A percentile compares a stretch with the other conserved stretches of the same genome.
phyloP scores from a whole-genome alignment of 2,329 filamentous ascomycete genomes.

The Alternaria metachromatica region DNA sequence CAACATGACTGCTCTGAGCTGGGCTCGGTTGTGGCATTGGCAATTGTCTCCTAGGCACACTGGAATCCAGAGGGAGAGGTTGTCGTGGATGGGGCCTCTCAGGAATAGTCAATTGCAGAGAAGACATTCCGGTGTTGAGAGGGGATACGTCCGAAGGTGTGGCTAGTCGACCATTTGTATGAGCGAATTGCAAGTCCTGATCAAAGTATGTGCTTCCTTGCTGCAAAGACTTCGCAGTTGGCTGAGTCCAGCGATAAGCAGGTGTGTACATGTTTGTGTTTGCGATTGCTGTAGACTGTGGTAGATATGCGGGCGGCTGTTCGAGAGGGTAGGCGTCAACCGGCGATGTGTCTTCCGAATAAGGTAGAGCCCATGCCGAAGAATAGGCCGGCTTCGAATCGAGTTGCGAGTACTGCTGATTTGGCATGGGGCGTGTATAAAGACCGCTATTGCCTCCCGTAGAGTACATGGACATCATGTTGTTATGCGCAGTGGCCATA shows the following conservation, averaged over 20 bases:
- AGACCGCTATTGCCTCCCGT: constrained; percentile 3
- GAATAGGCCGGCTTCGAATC: constrained; percentile 30
- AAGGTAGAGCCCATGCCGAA: constrained; percentile 33
- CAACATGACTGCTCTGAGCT: constrained; percentile 28
- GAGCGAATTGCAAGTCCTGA: constrained; percentile 31
- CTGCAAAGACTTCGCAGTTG: constrained; percentile 15
- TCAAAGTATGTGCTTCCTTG: constrained; percentile 27
- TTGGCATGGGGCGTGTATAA: constrained; percentile 21
- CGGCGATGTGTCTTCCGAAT: constrained; percentile 37
- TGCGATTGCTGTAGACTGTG: constrained; percentile 18
- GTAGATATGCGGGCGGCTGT: constrained; percentile 26
- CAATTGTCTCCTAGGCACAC: constrained; percentile 36
- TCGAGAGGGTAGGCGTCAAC: constrained; percentile 37
- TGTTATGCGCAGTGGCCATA: constrained; percentile 25
- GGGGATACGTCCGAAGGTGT: constrained; percentile 33
- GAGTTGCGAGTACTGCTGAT: constrained; percentile 23
- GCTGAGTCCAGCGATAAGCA: constrained; percentile 29
- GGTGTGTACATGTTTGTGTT: constrained; percentile 20
- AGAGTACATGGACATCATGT: constrained; percentile 33
- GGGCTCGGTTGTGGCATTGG: constrained; percentile 42
- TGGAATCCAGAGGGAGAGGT: constrained; percentile 15
- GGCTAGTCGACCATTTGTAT: constrained; percentile 14
- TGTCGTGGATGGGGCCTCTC: constrained; percentile 30
- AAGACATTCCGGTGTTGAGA: constrained; percentile 35
- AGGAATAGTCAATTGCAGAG: constrained; percentile 36